phyloP scores from a whole-genome alignment of 2,329 filamentous ascomycete genomes.

The Neurospora sp. region DNA sequence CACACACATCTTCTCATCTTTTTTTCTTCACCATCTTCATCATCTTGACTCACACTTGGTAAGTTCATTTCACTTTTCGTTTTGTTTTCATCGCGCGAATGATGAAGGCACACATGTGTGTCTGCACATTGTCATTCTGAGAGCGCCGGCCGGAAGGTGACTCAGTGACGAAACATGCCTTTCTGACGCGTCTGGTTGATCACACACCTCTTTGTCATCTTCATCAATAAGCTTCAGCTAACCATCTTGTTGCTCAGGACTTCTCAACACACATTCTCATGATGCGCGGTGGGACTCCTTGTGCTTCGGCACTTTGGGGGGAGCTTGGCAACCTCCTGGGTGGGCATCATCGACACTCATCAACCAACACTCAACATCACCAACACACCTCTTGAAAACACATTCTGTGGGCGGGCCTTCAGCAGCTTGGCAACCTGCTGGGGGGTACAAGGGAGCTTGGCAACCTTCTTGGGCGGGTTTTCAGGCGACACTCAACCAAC shows the following conservation, averaged over 20 bases:
- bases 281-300: background rate
- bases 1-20: background rate
- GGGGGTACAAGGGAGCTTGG: background rate
- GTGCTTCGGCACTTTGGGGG: background rate
- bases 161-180: background rate
- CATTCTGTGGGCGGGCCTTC: background rate
- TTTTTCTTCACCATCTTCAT: background rate
- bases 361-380: background rate
- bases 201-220: background rate
- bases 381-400: background rate
- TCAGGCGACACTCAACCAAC: background rate
- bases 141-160: background rate
- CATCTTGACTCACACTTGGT: background rate
- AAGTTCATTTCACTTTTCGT: background rate
- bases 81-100: too few relatives aligned
- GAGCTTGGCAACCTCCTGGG: background rate
- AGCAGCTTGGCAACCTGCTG: background rate
- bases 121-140: background rate
- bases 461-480: background rate
- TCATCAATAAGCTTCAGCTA: background rate
- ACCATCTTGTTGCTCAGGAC: background rate
- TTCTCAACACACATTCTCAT: background rate
- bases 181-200: background rate
- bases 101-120: background rate
- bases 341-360: background rate